Percentiles rank a stretch among this genome's conserved stretches.
Conservation (phyloP, 805 yeast species). For the Cyberlindnera veronae region DNA sequence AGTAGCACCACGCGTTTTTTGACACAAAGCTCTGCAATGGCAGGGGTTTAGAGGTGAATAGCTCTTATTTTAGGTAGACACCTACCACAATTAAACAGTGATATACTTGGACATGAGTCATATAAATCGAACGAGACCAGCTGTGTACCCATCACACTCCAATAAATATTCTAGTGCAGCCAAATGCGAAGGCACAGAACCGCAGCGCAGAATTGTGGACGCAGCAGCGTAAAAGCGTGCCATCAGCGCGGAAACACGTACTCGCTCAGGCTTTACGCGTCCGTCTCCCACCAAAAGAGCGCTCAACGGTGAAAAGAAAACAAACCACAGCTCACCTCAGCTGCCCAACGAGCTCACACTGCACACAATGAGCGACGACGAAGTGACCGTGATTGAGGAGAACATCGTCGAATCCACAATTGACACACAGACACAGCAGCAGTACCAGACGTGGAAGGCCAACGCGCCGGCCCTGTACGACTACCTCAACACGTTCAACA, state of each 20-base stretch:
- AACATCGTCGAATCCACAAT: slow-evolving; percentile 5
- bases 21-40: no score
- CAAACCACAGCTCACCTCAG: background rate
- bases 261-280: background rate
- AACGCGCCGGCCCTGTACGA: slow-evolving; percentile 76
- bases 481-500: slow-evolving; percentile 62
- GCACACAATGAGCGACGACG: background rate
- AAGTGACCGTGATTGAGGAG: background rate
- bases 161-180: no score
- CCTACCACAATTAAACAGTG: no score
- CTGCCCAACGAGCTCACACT: background rate
- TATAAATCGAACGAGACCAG: no score
- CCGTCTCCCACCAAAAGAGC: slow-evolving; percentile 3
- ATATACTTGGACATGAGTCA: no score
- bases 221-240: no score
- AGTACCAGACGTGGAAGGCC: slow-evolving; percentile 63
- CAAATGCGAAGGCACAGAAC: no score
- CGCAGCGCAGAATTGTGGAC: no score
- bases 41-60: no score
- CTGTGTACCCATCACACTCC: no score
- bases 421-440: slow-evolving; percentile 12
- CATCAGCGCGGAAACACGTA: background rate
- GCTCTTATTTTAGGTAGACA: no score
- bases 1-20: no score
- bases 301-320: background rate